Base-by-base conservation (phyloP, 352 stramenopile genomes). In the Globisporangium camurandrum region DNA sequence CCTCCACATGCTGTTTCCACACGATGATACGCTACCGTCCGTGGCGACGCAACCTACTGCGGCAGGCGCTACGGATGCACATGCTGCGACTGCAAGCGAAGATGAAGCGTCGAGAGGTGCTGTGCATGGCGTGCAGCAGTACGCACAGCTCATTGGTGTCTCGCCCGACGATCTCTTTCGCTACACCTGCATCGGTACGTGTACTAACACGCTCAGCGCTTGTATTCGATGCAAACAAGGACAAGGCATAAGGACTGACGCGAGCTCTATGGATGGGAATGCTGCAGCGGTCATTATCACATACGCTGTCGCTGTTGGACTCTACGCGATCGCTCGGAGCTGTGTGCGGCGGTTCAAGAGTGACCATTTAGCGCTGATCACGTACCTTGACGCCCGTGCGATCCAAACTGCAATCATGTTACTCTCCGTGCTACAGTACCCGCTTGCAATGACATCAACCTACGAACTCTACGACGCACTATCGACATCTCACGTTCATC, bases 101-200 rank as follows among this genome's bases (percentile, higher is more conserved):
- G 31, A 34, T 2, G 24, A 22, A 14, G 17, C 36, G 7, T 23
- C 20, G 20, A 34, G n/a, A 8, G 12, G n/a, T n/a, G n/a, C n/a
- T 2, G 11, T 64, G 47, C 54, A 39, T 11, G 64, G 64, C 2
- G 64, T 80, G 41, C 59, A 52, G 40, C 66, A 64, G n/a, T 80
- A 77, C 39, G 56, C 66, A 17, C 58, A 59, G 19, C 53, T 66
- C 4, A 42, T 75, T 7, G 70, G 68, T 7, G 64, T 75, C 30
- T 49, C 64, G 11, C 56, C 68, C 3, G 45, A 71, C 12, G 39
- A 78, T 34, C 55, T 83, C 14, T 80, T 83, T 43, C 75, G 71
- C 54, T 80, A 78, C 60, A 78, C 68, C 4, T 52, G 68, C 14
- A 28, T 74, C 2, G 54, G 59, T 66, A 31, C n/a, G 48, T 37